phyloP scores from a whole-genome alignment of 2,329 filamentous ascomycete genomes.

The Alternaria ethzedia region DNA sequence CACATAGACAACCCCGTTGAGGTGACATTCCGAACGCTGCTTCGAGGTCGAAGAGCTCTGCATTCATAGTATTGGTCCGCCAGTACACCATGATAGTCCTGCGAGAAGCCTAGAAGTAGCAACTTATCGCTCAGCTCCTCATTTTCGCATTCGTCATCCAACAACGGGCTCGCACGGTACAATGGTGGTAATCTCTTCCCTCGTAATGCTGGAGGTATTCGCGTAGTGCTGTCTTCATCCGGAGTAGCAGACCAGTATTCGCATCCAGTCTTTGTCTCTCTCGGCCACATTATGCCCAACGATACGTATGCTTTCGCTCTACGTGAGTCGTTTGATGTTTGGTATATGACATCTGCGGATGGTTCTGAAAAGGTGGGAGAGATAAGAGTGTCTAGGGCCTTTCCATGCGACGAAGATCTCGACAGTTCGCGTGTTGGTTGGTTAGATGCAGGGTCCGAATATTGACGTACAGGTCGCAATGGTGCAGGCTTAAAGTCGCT shows the following conservation, averaged over 20 bases:
- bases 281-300: constrained; percentile 19
- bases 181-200: constrained; percentile 21
- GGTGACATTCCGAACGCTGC: background rate
- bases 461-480: constrained; percentile 30
- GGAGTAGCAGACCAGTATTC: background rate
- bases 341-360: constrained; percentile 11
- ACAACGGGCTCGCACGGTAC: constrained; percentile 16
- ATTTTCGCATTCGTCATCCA: constrained; percentile 25
- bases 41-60: constrained; percentile 2
- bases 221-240: background rate
- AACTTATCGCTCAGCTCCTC: constrained; percentile 27
- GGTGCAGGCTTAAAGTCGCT: constrained; percentile 13
- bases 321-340: constrained; percentile 22
- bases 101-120: constrained; percentile 33
- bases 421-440: constrained; percentile 30
- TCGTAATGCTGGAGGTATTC: constrained; percentile 3
- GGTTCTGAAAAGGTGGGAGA: background rate
- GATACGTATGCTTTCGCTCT: constrained; percentile 33
- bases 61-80: constrained; percentile 32
- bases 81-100: constrained; percentile 40
- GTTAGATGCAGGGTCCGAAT: constrained; percentile 2
- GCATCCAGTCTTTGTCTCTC: constrained; percentile 8
- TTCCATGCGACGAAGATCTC: constrained; percentile 15
- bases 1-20: background rate
- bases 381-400: background rate